Percentiles rank a stretch among this genome's conserved stretches.
Evolutionary conservation across 352 stramenopile species (phyloP).

Genomic region (Paralagenidium karlingii): DNA sequence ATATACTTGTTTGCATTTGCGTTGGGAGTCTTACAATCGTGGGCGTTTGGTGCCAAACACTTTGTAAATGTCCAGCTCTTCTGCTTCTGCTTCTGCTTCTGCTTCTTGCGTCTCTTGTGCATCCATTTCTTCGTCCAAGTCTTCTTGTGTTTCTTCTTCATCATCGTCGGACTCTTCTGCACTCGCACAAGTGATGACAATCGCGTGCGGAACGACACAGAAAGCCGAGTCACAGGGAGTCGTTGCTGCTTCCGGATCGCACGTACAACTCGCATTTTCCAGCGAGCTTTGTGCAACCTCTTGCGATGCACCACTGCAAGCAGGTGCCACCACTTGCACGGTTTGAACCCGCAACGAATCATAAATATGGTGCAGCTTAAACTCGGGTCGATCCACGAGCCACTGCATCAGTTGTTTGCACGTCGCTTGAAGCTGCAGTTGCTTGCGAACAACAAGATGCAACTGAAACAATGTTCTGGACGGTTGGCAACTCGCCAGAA

Average conservation of each 20-base stretch:
- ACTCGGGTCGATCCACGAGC: conserved; percentile 19
- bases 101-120: conserved; percentile 23
- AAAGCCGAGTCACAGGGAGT: conserved; percentile 36
- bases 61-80: too few species aligned
- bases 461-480: conserved; percentile 47
- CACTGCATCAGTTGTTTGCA: conserved; percentile 25
- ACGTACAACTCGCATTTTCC: conserved; percentile 12
- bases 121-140: conserved; percentile 21
- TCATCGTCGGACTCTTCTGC: not conserved
- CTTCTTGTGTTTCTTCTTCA: conserved; percentile 13
- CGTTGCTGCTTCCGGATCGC: conserved; percentile 10
- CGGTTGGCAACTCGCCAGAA: conserved; percentile 25
- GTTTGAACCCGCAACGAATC: conserved; percentile 9
- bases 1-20: too few species aligned
- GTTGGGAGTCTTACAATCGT: too few species aligned
- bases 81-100: too few species aligned
- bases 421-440: conserved; percentile 22
- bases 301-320: not conserved
- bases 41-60: too few species aligned
- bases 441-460: conserved; percentile 36
- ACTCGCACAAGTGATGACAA: conserved; percentile 23
- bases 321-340: conserved; percentile 9
- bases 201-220: conserved; percentile 36
- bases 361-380: conserved; percentile 23
- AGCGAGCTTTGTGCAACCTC: not conserved